These are phyloP conservation scores for Lactarius evosmus DNA, from an alignment of 768 basidiomycete genomes.

Conservation along the genomic window DNA sequence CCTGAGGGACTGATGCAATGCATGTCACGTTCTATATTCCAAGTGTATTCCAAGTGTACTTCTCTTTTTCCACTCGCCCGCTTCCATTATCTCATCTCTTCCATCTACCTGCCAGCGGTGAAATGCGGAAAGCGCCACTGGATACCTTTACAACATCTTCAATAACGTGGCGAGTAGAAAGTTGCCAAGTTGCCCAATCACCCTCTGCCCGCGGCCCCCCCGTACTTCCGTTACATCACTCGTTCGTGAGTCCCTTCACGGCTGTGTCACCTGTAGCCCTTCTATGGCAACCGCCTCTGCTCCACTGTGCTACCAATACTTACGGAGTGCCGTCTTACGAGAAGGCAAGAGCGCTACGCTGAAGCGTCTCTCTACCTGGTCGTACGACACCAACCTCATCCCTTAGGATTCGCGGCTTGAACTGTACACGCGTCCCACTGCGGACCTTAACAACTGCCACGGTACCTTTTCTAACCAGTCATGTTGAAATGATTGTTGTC, in stretches of 20 bases:
- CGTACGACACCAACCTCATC: neutral
- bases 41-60: too few species aligned
- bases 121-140: constrained; percentile 49
- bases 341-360: constrained; percentile 64
- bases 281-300: constrained; percentile 30
- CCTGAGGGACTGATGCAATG: neutral
- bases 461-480: constrained; percentile 45
- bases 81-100: constrained; percentile 53
- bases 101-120: constrained; percentile 49
- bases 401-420: neutral
- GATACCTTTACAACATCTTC: constrained; percentile 39
- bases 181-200: constrained; percentile 1
- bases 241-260: neutral
- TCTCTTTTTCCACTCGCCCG: neutral
- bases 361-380: constrained; percentile 21
- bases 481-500: constrained; percentile 51
- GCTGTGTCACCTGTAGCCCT: constrained; percentile 24
- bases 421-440: constrained; percentile 5
- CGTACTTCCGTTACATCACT: constrained; percentile 14
- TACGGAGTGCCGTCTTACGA: constrained; percentile 46
- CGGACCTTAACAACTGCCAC: constrained; percentile 29
- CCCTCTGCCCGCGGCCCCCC: constrained; percentile 17
- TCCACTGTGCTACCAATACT: constrained; percentile 45
- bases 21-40: too few species aligned
- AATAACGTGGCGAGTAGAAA: constrained; percentile 4